Evolutionary conservation across 106 monocot genomes (phyloP).

Genomic region (Acorus gramineus): DNA sequence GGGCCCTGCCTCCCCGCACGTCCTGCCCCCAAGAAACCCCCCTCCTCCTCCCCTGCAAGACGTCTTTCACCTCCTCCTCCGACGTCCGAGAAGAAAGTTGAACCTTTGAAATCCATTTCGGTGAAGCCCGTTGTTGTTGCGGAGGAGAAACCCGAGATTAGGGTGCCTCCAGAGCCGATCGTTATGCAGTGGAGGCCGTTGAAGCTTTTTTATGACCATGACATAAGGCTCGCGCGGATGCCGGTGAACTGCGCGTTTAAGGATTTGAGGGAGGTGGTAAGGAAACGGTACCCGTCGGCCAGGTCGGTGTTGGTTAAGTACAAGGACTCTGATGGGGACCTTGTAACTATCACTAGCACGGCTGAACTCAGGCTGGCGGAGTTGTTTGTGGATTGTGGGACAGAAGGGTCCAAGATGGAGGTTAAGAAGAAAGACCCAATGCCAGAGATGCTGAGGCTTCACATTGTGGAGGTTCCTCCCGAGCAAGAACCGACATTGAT

Average conservation of each 20-base stretch:
- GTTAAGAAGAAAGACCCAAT: conserved; percentile 1
- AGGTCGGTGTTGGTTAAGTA: conserved; percentile 79
- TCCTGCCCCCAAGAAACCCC: conserved; percentile 40
- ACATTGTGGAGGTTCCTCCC: conserved; percentile 73
- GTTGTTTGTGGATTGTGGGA: conserved; percentile 20
- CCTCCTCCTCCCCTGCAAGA: conserved; percentile 10
- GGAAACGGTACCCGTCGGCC: conserved; percentile 61
- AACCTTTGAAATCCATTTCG: too few relatives aligned
- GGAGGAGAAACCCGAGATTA: conserved; percentile 1
- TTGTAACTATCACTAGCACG: conserved; percentile 78
- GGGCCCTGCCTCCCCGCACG: conserved; percentile 85
- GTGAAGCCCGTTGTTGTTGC: too few relatives aligned
- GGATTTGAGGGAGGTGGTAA: conserved; percentile 61
- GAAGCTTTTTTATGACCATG: conserved; percentile 92
- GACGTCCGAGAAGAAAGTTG: background rate
- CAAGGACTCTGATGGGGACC: conserved; percentile 78
- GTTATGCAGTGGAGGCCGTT: conserved; percentile 41
- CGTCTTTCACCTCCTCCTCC: background rate
- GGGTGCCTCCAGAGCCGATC: too few relatives aligned
- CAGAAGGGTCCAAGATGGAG: conserved; percentile 6
- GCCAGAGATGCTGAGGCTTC: conserved; percentile 45
- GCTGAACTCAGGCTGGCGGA: conserved; percentile 68
- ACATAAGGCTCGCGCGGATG: conserved; percentile 85
- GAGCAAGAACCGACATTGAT: conserved; percentile 60
- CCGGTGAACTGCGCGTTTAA: conserved; percentile 56